A percentile compares a stretch with the other conserved stretches of the same genome.
Evolutionary conservation across 1,139 yeast species (phyloP).

Genomic region (Kodamaea ohmeri): DNA sequence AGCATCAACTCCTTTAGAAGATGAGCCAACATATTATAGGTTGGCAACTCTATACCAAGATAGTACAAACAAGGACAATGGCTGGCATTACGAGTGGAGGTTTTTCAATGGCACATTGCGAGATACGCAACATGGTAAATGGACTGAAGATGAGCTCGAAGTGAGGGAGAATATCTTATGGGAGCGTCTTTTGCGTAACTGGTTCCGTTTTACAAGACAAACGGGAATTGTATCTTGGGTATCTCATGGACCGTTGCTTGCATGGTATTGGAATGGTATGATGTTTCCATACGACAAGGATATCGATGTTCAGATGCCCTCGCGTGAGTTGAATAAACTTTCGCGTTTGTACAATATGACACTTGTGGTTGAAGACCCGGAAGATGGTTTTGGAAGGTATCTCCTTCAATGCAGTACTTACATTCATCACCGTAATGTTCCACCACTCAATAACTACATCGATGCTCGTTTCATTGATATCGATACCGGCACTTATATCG

Average conservation of each 20-base stretch:
- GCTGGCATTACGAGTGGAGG: conserved; percentile 48
- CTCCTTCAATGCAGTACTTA: conserved; percentile 21
- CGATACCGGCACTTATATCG: conserved; percentile 22
- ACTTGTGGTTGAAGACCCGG: conserved; percentile 17
- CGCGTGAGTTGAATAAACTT: conserved; percentile 20
- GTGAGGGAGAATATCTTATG: conserved; percentile 24
- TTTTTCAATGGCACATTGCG: conserved; percentile 30
- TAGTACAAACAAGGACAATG: conserved; percentile 27
- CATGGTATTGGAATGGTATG: conserved; percentile 28
- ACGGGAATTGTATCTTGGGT: conserved; percentile 39
- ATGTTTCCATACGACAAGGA: conserved; percentile 28
- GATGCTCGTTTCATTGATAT: conserved; percentile 23
- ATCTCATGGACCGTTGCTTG: conserved; percentile 36
- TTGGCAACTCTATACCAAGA: conserved; percentile 30
- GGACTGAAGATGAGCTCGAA: conserved; percentile 21
- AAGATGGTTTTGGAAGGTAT: conserved; percentile 19
- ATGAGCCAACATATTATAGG: conserved; percentile 33
- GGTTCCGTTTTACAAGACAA: conserved; percentile 28
- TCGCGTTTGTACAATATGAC: conserved; percentile 21
- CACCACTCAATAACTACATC: conserved; percentile 20
- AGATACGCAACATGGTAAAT: conserved; percentile 8
- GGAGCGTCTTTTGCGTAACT: conserved; percentile 30
- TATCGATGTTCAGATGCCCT: conserved; percentile 26
- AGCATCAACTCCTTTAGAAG: conserved; percentile 13
- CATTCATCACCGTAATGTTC: conserved; percentile 17